phyloP scores from a whole-genome alignment of 208 protist genomes.

The Leishmania tropica region DNA sequence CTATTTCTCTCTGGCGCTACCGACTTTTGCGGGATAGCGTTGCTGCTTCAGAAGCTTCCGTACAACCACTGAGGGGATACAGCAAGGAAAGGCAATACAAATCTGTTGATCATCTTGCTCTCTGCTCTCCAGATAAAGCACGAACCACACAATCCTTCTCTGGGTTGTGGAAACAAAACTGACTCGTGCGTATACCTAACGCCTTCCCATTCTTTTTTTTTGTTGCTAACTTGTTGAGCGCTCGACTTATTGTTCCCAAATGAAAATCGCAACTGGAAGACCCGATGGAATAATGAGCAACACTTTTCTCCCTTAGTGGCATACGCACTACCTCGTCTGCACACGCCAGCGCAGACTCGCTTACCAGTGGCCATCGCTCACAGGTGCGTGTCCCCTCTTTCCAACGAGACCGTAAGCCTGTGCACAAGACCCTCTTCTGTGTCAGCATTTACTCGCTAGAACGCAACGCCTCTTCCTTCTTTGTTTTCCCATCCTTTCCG shows the following conservation, averaged over 20 bases:
- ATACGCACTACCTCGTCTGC: neutral
- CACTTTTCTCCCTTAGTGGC: neutral
- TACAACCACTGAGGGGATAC: constrained; percentile 35
- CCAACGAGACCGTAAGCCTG: neutral
- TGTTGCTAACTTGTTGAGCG: neutral
- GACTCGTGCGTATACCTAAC: neutral
- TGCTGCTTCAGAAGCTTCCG: constrained; percentile 38
- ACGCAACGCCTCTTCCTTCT: neutral
- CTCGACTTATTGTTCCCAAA: neutral
- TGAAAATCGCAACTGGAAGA: neutral
- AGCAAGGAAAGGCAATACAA: neutral
- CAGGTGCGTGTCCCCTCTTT: neutral
- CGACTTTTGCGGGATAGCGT: constrained; percentile 54
- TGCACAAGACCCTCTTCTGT: neutral
- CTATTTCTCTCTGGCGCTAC: constrained; percentile 41
- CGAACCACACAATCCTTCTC: neutral
- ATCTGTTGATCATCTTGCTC: neutral
- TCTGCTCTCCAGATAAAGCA: neutral
- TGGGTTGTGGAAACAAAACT: neutral
- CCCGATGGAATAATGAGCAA: neutral
- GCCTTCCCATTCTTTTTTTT: neutral
- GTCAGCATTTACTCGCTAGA: neutral
- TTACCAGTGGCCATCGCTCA: neutral
- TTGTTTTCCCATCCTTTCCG: neutral
- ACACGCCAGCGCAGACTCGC: neutral